Percentiles rank a stretch among this genome's conserved stretches.
Evolutionary conservation across 108 stramenopile species (phyloP).

Genomic region (Skeletonema marinoi): DNA sequence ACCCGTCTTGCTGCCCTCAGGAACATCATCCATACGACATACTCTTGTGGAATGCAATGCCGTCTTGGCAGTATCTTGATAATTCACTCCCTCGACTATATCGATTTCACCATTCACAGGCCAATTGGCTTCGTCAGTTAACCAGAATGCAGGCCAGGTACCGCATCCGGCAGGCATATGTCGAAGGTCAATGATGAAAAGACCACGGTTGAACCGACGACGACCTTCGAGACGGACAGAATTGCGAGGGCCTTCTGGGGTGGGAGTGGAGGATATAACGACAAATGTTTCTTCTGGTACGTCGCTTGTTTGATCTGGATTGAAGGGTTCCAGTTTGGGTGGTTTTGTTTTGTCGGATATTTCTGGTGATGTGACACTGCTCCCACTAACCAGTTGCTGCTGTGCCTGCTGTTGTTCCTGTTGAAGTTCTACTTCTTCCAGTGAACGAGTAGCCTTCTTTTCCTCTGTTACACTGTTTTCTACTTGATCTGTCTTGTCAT

Average conservation of each 20-base stretch:
- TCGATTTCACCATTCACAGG: constrained; percentile 90
- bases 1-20: constrained; percentile 74
- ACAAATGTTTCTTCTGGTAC: constrained; percentile 70
- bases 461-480: not conserved
- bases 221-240: constrained; percentile 82
- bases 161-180: constrained; percentile 91
- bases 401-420: not conserved
- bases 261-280: constrained; percentile 68
- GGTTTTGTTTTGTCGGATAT: not conserved
- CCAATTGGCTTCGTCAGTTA: constrained; percentile 84
- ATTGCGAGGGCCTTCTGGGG: constrained; percentile 69
- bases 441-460: not conserved
- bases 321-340: constrained; percentile 47
- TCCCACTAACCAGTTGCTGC: too few relatives aligned
- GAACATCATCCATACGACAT: constrained; percentile 58
- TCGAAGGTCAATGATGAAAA: constrained; percentile 80
- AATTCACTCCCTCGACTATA: constrained; percentile 88
- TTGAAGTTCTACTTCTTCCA: not conserved
- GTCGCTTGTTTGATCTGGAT: constrained; percentile 27
- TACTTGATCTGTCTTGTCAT: not conserved
- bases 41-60: constrained; percentile 71
- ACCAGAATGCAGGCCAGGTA: constrained; percentile 92
- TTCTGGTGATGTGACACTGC: too few relatives aligned
- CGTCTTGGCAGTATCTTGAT: constrained; percentile 80
- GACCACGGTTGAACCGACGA: constrained; percentile 75